phyloP scores from a whole-genome alignment of 768 basidiomycete species.

The Suillus ampliporus region DNA sequence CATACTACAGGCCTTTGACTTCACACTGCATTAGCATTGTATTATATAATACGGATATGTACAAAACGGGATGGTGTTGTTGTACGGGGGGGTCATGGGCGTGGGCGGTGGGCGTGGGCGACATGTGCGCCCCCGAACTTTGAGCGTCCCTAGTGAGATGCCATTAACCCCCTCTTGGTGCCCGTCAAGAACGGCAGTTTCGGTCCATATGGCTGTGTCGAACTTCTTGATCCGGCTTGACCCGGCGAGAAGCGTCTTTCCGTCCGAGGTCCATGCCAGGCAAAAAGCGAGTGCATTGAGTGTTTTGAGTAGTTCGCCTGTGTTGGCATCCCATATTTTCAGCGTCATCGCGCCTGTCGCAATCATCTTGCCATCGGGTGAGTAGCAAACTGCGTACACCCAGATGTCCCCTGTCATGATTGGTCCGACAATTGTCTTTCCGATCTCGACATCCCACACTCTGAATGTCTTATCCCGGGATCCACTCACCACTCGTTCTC shows the following conservation, averaged over 20 bases:
- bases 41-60: too few relatives aligned
- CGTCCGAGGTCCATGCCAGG: background rate
- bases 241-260: background rate
- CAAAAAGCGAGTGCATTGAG: rapidly evolving
- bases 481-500: background rate
- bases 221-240: background rate
- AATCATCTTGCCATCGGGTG: background rate
- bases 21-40: too few relatives aligned
- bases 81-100: too few relatives aligned
- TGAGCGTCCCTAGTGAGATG: too few relatives aligned
- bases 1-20: too few relatives aligned
- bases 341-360: background rate
- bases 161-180: too few relatives aligned
- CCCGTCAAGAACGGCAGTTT: too few relatives aligned
- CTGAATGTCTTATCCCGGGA: background rate
- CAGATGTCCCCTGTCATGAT: background rate
- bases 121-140: too few relatives aligned
- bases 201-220: background rate
- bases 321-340: background rate
- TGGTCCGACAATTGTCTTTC: background rate
- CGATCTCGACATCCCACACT: background rate
- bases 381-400: background rate
- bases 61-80: too few relatives aligned
- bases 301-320: background rate
- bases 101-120: too few relatives aligned